Base-by-base conservation (phyloP, 176 grass and related monocot species). In the Pontederia paniculata region DNA sequence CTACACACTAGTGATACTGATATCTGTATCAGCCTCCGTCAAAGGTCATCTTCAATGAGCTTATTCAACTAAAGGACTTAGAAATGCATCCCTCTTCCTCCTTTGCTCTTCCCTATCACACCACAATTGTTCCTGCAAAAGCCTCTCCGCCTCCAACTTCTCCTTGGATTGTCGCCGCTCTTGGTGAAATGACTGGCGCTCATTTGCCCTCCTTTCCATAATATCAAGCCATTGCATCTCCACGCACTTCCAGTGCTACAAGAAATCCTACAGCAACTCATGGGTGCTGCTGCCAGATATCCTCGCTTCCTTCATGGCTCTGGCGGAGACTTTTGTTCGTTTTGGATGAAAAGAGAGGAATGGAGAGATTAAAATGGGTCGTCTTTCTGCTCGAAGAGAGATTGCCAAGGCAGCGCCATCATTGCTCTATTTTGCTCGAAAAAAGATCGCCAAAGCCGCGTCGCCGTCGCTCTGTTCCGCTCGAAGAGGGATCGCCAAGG, bases 51-150 rank as follows among this genome's bases (percentile, higher is more conserved):
- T 16, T 79, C 63, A 17, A 75, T 61, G 52, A 84, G 74, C 76
- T 81, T 84, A 56, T 84, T 65, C 74, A 81, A 45, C n/a, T 22
- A 83, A 68, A 10, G 73, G 47, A 17, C 16, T 78, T 21, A 74
- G 37, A 10, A 81, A 43, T 18, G 74, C 72, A 22, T 81, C 81
- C 68, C 84, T 72, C 67, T 84, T 81, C 58, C 72, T 68, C 16
- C 80, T 75, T 21, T 81, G 71, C 37, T 94, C 80, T 37, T 69
- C 66, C 52, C 66, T 53, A 50, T 69, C 66, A 37, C 52, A 17
- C 66, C 6, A 10, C n/a, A 28, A 17, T 12, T 14, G 31, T 18
- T 69, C 66, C 51, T 55, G 51, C 42, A 45, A 22, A 41, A 55
- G 10, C 51, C 52, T 43, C 66, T 69, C 51, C 52, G 18, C 44